phyloP scores from a whole-genome alignment of 495 filamentous ascomycete species.

The Halenospora varia region DNA sequence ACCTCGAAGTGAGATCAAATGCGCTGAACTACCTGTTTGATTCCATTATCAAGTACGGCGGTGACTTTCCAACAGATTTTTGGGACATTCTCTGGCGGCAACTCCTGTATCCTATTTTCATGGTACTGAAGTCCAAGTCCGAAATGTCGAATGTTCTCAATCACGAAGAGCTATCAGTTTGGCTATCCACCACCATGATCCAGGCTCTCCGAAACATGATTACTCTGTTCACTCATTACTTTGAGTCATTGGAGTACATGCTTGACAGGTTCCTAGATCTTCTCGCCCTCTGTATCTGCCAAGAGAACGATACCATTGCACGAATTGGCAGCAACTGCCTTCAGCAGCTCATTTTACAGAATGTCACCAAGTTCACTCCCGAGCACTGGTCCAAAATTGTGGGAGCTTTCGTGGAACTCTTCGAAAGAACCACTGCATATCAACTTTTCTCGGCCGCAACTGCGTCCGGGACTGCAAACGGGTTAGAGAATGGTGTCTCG shows the following conservation, averaged over 20 bases:
- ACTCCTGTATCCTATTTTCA: slow-evolving; percentile 95
- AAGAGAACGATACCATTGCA: slow-evolving; percentile 98
- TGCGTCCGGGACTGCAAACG: slow-evolving; percentile 39
- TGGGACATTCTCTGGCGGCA: slow-evolving; percentile 99
- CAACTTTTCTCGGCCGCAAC: slow-evolving; percentile 88
- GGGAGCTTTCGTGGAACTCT: slow-evolving; percentile 89
- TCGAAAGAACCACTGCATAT: slow-evolving; percentile 88
- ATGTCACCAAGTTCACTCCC: slow-evolving; percentile 82
- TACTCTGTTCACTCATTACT: slow-evolving; percentile 96
- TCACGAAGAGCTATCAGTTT: slow-evolving; percentile 96
- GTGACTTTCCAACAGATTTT: slow-evolving; percentile 88
- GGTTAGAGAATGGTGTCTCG: slow-evolving; percentile 35
- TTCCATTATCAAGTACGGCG: slow-evolving; percentile 81
- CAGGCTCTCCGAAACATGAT: slow-evolving; percentile 98
- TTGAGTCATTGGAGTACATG: slow-evolving; percentile 94
- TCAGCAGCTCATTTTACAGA: slow-evolving; percentile 92
- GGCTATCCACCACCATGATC: slow-evolving; percentile 99
- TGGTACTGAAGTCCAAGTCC: slow-evolving; percentile 91
- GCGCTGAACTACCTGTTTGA: slow-evolving; percentile 96
- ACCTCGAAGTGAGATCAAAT: slow-evolving; percentile 93
- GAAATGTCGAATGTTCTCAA: slow-evolving; percentile 92
- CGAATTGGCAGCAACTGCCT: slow-evolving; percentile 97
- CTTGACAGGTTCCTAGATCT: slow-evolving; percentile 91
- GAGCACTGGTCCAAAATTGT: slow-evolving; percentile 94
- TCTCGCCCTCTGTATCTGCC: slow-evolving; percentile 91